Percentiles rank a stretch among this genome's conserved stretches.
phyloP scores from a whole-genome alignment of 2,329 filamentous ascomycete genomes.

The Ophiocordyceps camponoti-saundersi region DNA sequence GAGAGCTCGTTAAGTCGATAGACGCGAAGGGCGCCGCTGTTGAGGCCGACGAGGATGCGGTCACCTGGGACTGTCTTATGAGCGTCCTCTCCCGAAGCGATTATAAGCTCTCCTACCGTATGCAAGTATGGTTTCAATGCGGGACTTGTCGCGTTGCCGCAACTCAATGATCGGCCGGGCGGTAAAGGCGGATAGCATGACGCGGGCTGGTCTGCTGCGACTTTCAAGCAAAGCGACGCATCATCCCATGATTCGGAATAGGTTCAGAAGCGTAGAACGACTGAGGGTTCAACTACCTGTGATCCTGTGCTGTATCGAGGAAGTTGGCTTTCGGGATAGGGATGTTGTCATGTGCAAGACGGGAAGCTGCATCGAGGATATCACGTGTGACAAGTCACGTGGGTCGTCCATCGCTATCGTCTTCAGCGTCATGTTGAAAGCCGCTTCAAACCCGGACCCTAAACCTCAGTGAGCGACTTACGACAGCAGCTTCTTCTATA shows the following conservation, averaged over 20 bases:
- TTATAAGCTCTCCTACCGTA: constrained; percentile 40
- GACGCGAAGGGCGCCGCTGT: constrained; percentile 73
- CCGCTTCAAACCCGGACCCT: too few relatives aligned
- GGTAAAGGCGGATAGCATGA: constrained; percentile 95
- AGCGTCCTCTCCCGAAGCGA: neutral
- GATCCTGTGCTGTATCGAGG: neutral
- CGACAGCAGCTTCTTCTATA: too few relatives aligned
- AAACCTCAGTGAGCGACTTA: too few relatives aligned
- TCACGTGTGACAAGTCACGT: neutral
- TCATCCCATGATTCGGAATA: constrained; percentile 8
- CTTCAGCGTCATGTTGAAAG: too few relatives aligned
- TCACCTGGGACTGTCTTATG: constrained; percentile 40
- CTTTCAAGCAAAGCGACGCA: constrained; percentile 12
- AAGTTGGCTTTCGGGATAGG: neutral
- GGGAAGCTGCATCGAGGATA: neutral
- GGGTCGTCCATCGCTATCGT: too few relatives aligned
- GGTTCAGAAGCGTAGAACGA: neutral
- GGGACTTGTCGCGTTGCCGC: constrained; percentile 85
- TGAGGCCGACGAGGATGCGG: constrained; percentile 78
- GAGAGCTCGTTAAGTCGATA: constrained; percentile 69
- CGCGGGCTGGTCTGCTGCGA: constrained; percentile 19
- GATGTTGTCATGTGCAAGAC: neutral
- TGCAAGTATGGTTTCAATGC: constrained; percentile 88
- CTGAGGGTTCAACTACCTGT: neutral
- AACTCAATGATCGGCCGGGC: constrained; percentile 95